Percentiles rank a stretch among this genome's conserved stretches.
Conservation (phyloP, 2,329 filamentous ascomycete genomes). For the Zopfia rhizophila region DNA sequence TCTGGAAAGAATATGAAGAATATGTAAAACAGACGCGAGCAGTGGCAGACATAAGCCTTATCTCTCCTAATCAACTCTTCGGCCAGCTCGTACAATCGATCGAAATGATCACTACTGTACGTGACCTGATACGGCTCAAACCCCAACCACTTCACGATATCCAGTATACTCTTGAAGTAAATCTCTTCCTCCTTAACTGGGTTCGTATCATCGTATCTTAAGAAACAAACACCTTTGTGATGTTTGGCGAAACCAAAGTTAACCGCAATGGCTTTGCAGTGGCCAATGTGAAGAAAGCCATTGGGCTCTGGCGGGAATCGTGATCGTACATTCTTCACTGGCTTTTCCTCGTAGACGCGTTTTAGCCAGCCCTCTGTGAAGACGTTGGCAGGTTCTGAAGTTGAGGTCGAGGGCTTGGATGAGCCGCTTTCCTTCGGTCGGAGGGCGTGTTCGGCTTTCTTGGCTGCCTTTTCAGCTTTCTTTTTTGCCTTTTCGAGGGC, state of each 20-base stretch:
- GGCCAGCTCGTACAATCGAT: conserved; percentile 85
- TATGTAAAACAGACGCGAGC: conserved; percentile 62
- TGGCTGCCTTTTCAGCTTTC: conserved; percentile 54
- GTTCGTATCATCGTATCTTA: conserved; percentile 94
- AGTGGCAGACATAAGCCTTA: conserved; percentile 85
- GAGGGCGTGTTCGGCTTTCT: conserved; percentile 53
- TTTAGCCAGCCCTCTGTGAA: conserved; percentile 63
- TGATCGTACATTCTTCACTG: conserved; percentile 57
- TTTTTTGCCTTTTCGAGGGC: conserved; percentile 61
- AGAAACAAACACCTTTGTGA: conserved; percentile 79
- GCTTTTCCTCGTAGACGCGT: conserved; percentile 62
- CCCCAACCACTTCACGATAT: conserved; percentile 87
- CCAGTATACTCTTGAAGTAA: conserved; percentile 89
- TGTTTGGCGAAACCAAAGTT: conserved; percentile 94
- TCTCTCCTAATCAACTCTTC: conserved; percentile 81
- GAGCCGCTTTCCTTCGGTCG: conserved; percentile 50
- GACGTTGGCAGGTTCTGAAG: conserved; percentile 46
- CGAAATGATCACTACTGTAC: conserved; percentile 90
- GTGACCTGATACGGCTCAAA: conserved; percentile 84
- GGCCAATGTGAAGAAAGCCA: conserved; percentile 91
- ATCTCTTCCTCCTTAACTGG: conserved; percentile 91
- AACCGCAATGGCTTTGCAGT: conserved; percentile 93
- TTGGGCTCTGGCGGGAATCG: conserved; percentile 75
- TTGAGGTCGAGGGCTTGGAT: conserved; percentile 31
- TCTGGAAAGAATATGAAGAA: not conserved